Evolutionary conservation across 108 stramenopile genomes (phyloP).

Genomic region (Fragilariopsis cylindrus): DNA sequence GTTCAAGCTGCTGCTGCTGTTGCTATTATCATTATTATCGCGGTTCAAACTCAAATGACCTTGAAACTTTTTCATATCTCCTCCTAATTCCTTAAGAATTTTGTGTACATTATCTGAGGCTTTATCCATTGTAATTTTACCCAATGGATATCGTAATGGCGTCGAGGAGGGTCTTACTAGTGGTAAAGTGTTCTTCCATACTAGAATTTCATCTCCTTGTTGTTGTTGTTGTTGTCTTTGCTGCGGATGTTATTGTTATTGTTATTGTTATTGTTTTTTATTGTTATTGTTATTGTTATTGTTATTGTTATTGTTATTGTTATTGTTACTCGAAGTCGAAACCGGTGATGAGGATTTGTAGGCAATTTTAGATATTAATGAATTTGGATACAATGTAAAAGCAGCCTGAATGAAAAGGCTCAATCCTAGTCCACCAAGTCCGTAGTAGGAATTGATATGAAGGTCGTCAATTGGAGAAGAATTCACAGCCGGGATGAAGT

Average conservation of each 20-base stretch:
- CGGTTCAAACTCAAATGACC: slow-evolving; percentile 15
- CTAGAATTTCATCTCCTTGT: background rate
- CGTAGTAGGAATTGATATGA: slow-evolving; percentile 7
- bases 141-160: background rate
- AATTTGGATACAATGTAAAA: slow-evolving; percentile 17
- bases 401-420: slow-evolving; percentile 14
- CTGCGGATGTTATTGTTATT: background rate
- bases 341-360: background rate
- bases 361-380: slow-evolving; percentile 12
- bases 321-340: background rate
- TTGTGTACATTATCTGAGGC: background rate
- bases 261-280: background rate
- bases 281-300: background rate
- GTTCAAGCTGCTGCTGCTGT: background rate
- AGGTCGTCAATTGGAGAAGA: slow-evolving; percentile 3
- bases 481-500: slow-evolving; percentile 16
- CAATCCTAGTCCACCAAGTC: slow-evolving; percentile 11
- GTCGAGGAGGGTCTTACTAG: background rate
- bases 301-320: background rate
- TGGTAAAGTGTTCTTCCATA: slow-evolving; percentile 15
- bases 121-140: slow-evolving; percentile 1
- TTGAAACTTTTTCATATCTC: slow-evolving; percentile 9
- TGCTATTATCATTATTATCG: background rate
- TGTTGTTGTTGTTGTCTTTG: background rate
- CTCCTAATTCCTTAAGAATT: slow-evolving; percentile 9